These are phyloP conservation scores for Arthrobotrys sinensis DNA, from an alignment of 2,329 filamentous ascomycete species.

Conservation along the genomic window DNA sequence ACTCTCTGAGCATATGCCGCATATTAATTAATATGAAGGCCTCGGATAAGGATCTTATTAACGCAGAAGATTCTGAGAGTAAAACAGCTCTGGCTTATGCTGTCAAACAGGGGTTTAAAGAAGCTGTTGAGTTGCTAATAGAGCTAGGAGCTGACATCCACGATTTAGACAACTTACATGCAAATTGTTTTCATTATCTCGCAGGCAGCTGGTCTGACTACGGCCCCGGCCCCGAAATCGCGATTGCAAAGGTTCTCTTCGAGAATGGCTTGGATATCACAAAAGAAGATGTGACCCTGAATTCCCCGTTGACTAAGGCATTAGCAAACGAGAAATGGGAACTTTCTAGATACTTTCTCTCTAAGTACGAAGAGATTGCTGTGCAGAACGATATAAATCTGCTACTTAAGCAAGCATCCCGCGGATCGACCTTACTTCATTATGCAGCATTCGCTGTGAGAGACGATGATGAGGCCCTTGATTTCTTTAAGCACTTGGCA, in stretches of 20 bases:
- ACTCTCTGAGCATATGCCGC: slow-evolving; percentile 14
- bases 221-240: not conserved
- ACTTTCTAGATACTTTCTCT: slow-evolving; percentile 9
- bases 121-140: slow-evolving; percentile 18
- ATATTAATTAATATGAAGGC: slow-evolving; percentile 26
- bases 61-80: slow-evolving; percentile 11
- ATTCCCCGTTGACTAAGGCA: not conserved
- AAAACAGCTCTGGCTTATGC: slow-evolving; percentile 33
- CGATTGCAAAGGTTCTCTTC: slow-evolving; percentile 20
- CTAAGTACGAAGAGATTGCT: slow-evolving; percentile 7
- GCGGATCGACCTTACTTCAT: not conserved
- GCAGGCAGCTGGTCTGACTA: not conserved
- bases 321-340: not conserved
- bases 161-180: not conserved
- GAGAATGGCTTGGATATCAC: slow-evolving; percentile 22
- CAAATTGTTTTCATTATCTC: slow-evolving; percentile 39
- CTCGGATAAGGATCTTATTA: slow-evolving; percentile 6
- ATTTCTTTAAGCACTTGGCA: not conserved
- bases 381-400: not conserved
- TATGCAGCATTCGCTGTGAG: too few species aligned
- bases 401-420: not conserved
- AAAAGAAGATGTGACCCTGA: not conserved
- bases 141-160: slow-evolving; percentile 28
- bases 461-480: not conserved
- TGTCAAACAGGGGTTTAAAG: slow-evolving; percentile 5